Percentiles rank a stretch among this genome's conserved stretches.
These are phyloP conservation scores for Coemansia sp. DNA, from an alignment of 192 early-diverging fungal species.

Conservation along the genomic window DNA sequence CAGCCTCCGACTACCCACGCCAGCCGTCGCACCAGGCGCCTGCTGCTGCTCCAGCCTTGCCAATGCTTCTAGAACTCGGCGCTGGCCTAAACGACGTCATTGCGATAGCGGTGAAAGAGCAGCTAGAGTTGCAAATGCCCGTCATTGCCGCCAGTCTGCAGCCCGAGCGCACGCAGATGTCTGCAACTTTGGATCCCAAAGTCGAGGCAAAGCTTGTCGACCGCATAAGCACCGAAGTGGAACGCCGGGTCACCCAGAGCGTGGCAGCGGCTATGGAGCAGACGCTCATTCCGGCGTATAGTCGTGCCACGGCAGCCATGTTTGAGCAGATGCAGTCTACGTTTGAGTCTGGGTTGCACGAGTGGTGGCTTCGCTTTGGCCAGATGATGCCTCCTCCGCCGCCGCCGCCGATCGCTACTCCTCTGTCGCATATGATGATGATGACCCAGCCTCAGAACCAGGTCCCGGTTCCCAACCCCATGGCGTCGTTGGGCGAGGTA, in stretches of 20 bases:
- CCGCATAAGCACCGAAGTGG: conserved; percentile 35
- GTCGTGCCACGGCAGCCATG: conserved; percentile 53
- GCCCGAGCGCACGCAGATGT: background rate
- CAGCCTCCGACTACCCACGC: background rate
- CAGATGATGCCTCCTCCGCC: conserved; percentile 49
- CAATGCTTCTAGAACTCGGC: background rate
- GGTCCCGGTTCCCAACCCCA: background rate
- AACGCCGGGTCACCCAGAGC: conserved; percentile 28
- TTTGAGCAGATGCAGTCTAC: conserved; percentile 59
- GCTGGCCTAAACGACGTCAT: conserved; percentile 13
- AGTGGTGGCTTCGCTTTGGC: conserved; percentile 56
- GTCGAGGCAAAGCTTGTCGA: conserved; percentile 37
- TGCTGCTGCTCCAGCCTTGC: background rate
- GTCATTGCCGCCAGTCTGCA: conserved; percentile 22
- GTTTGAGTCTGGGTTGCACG: conserved; percentile 51
- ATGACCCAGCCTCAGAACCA: conserved; percentile 32
- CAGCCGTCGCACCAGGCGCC: conserved; percentile 2
- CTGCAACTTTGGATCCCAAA: conserved; percentile 23
- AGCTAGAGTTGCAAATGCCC: conserved; percentile 32
- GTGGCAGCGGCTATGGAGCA: conserved; percentile 45
- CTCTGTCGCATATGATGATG: conserved; percentile 42
- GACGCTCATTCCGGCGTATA: conserved; percentile 55
- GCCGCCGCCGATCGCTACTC: conserved; percentile 43
- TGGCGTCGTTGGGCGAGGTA: background rate
- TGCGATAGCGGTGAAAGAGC: conserved; percentile 1